Conservation (phyloP, 495 filamentous ascomycete genomes). For the Penicillium dipodomyicola region DNA sequence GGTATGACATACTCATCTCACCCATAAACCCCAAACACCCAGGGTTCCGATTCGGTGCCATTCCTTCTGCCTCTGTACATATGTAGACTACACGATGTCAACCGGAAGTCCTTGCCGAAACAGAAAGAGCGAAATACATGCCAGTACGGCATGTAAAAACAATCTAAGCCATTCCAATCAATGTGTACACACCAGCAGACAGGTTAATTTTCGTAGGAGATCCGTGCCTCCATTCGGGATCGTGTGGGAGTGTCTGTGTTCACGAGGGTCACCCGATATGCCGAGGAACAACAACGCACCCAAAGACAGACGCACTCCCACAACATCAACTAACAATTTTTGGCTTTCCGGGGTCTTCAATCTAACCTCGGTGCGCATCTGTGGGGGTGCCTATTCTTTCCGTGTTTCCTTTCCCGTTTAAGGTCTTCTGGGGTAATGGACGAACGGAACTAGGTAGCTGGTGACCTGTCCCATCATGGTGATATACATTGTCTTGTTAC, state of each 20-base stretch:
- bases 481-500: conserved; percentile 4
- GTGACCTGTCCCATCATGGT: conserved; percentile 13
- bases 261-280: conserved; percentile 22
- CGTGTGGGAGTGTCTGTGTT: conserved; percentile 12
- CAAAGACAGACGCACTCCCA: background rate
- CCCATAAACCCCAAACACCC: background rate
- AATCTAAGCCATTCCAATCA: background rate
- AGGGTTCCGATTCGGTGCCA: background rate
- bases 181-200: background rate
- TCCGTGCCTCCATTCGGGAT: conserved; percentile 12
- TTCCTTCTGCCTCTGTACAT: background rate
- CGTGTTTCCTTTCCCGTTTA: background rate
- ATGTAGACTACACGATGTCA: background rate
- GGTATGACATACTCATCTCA: background rate
- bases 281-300: conserved; percentile 19
- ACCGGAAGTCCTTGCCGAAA: background rate
- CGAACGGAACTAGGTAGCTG: conserved; percentile 2
- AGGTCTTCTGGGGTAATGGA: background rate
- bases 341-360: background rate
- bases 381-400: background rate
- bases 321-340: background rate
- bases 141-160: background rate
- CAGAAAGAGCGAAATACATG: background rate
- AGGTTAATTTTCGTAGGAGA: background rate
- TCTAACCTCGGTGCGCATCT: conserved; percentile 4